Evolutionary conservation across 2,329 filamentous ascomycete genomes (phyloP).

Genomic region (Beauveria scarabaeidicola): DNA sequence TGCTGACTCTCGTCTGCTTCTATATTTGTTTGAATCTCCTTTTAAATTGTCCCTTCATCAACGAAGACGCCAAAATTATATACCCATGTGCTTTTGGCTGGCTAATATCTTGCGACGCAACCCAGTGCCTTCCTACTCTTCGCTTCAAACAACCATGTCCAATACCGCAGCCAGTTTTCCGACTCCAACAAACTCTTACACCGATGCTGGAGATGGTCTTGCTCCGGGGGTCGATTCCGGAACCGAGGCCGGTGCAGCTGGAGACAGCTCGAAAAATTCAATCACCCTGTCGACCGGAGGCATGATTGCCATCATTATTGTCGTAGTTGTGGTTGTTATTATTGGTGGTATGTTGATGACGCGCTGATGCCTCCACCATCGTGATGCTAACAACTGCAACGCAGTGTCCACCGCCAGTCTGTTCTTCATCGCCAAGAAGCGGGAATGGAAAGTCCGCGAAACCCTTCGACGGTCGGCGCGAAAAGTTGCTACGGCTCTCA

Average conservation of each 20-base stretch:
- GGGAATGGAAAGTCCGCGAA: constrained; percentile 71
- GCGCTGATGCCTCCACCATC: constrained; percentile 12
- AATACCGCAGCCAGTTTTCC: neutral
- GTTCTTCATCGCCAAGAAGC: constrained; percentile 76
- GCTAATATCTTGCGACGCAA: constrained; percentile 29
- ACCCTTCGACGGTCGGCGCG: constrained; percentile 60
- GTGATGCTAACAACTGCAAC: neutral
- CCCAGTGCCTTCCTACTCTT: constrained; percentile 34
- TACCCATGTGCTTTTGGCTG: constrained; percentile 7
- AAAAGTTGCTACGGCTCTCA: constrained; percentile 52
- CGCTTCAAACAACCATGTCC: constrained; percentile 22
- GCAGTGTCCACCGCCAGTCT: constrained; percentile 57
- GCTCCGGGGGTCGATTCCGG: constrained; percentile 33
- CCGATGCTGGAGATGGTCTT: constrained; percentile 24
- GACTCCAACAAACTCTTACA: constrained; percentile 23
- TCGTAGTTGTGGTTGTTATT: constrained; percentile 58
- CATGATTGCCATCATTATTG: constrained; percentile 64
- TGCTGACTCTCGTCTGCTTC: neutral
- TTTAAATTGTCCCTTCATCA: neutral
- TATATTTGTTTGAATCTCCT: neutral
- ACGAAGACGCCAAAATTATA: neutral
- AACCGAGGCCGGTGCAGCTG: constrained; percentile 56
- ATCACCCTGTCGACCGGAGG: constrained; percentile 59
- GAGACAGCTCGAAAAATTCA: constrained; percentile 46
- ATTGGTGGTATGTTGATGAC: constrained; percentile 48